Base-by-base conservation (phyloP, 2,329 filamentous ascomycete genomes). In the Colletotrichum orbiculare region DNA sequence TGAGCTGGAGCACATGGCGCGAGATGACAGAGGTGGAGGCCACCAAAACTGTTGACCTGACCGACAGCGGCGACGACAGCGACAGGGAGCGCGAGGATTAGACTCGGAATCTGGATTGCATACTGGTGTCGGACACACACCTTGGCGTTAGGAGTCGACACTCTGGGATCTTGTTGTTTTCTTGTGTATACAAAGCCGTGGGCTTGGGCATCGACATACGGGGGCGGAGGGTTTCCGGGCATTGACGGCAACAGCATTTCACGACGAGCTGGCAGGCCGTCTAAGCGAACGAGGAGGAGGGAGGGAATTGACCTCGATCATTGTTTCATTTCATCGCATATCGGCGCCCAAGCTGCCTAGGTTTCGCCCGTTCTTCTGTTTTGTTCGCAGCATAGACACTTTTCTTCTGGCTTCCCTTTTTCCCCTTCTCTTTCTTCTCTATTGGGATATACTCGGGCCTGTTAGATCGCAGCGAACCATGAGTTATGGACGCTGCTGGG, bases 1-100 rank as follows among this genome's bases (percentile, higher is more conserved):
- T 99, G 48, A 94, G 89, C 72, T 97, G 90, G 88, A 96, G 93
- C 69, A 97, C 95, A 0, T 99, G 95, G 79, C 87, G 90, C 54
- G 96, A 99, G 81, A 95, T 98, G 90, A 87, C 89, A 49, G 93
- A 97, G 77, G 93, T 97, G 70, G 86, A 89, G 71, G 84, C 84
- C 68, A 89, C 89, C 73, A 88, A 83, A 71, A 76, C 74, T 6
- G 76, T 82, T 3, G 82, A 84, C 58, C 73, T 82, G 61, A 78
- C 79, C 12, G 81, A 83, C 52, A 68, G 65, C 13, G 82, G 81
- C 48, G 81, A 83, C 43, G 81, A 84, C 56, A 75, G 71, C 45
- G 82, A 84, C 55, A 78, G 75, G 17, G 79, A 75, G 45, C 76
- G 75, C 45, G 74, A 75, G 54, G 73, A 75, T 42, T 68, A 60